phyloP scores from a whole-genome alignment of 441 rosid genomes.

The Arabidopsis lyrata region DNA sequence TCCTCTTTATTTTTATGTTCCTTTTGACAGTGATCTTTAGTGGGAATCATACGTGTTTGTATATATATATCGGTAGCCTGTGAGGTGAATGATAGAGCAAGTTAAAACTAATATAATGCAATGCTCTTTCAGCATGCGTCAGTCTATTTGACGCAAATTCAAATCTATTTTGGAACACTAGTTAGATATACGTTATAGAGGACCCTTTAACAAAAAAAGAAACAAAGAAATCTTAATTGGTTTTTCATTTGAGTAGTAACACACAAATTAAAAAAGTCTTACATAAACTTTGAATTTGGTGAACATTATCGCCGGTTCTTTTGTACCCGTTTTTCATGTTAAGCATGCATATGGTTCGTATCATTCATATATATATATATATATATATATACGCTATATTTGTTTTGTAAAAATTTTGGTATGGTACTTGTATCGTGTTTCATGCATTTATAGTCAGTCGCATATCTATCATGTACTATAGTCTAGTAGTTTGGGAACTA shows the following conservation, averaged over 20 bases:
- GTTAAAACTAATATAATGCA: background rate
- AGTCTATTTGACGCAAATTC: background rate
- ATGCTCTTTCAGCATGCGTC: slow-evolving; percentile 21
- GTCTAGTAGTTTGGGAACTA: background rate
- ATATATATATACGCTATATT: background rate
- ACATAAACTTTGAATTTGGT: background rate
- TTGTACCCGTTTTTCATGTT: background rate
- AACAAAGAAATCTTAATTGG: background rate
- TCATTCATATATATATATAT: background rate
- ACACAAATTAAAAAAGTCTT: background rate
- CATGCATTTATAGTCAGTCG: background rate
- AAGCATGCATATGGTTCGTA: background rate
- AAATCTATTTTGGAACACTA: background rate
- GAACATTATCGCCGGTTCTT: background rate
- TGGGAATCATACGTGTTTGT: slow-evolving; percentile 32
- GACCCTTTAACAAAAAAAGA: background rate
- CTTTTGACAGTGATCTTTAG: slow-evolving; percentile 37
- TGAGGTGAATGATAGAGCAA: too few species aligned
- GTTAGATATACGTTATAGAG: background rate
- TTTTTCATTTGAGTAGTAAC: background rate
- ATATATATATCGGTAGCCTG: too few species aligned
- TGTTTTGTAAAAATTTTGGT: background rate
- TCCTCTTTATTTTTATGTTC: background rate
- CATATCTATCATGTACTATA: background rate
- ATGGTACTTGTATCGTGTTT: background rate